phyloP scores from a whole-genome alignment of 2,329 filamentous ascomycete species.

The Aspergillus sp. region DNA sequence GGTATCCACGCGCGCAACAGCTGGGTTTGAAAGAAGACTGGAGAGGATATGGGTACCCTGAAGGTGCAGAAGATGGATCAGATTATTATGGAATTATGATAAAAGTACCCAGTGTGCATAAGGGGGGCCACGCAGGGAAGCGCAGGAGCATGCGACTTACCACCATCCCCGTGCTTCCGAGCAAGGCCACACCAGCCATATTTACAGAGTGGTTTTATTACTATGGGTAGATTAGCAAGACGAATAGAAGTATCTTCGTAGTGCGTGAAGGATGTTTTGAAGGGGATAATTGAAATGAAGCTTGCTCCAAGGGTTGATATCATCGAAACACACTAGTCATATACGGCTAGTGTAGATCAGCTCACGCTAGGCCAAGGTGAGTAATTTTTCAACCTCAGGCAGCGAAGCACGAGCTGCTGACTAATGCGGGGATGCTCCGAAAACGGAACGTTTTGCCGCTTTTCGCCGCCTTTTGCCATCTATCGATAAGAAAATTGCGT shows the following conservation, averaged over 20 bases:
- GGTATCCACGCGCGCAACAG: conserved; percentile 38
- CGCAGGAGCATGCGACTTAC: conserved; percentile 29
- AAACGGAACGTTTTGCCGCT: conserved; percentile 14
- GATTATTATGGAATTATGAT: conserved; percentile 4
- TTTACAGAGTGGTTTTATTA: background rate
- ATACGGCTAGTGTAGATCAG: no score
- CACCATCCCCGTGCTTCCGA: conserved; percentile 47
- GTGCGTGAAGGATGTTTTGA: background rate
- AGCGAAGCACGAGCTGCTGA: conserved; percentile 1
- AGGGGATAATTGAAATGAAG: no score
- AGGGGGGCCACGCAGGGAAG: background rate
- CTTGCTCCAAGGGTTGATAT: no score
- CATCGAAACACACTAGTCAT: no score
- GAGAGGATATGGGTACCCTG: conserved; percentile 71
- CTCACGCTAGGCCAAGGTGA: conserved; percentile 2
- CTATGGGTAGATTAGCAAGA: background rate
- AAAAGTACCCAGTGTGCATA: no score
- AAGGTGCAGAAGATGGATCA: conserved; percentile 23
- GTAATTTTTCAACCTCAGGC: conserved; percentile 3
- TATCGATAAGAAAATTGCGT: conserved; percentile 32
- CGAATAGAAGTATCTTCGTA: background rate
- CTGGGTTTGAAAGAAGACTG: conserved; percentile 38
- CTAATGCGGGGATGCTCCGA: conserved; percentile 15
- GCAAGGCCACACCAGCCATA: conserved; percentile 43
- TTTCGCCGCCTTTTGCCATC: conserved; percentile 8